These are phyloP conservation scores for Umbelopsis isabellina DNA, from an alignment of 192 early-diverging fungal genomes.

Conservation along the genomic window DNA sequence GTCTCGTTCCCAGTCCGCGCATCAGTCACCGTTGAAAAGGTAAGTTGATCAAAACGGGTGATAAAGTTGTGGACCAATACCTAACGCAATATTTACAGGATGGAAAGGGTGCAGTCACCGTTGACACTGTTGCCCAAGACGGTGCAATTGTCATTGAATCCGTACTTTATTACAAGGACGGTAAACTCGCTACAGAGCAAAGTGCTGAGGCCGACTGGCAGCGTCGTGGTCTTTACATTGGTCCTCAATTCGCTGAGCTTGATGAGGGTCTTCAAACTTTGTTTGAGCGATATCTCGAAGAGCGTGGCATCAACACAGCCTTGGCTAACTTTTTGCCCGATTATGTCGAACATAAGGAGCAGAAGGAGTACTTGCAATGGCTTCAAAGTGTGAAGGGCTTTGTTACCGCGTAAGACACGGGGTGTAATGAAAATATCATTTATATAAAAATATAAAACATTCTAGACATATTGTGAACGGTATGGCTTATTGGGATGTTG, in stretches of 20 bases:
- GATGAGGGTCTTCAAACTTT: conserved; percentile 79
- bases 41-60: conserved; percentile 16
- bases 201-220: conserved; percentile 88
- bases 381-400: conserved; percentile 79
- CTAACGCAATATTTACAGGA: conserved; percentile 43
- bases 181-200: conserved; percentile 61
- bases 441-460: not conserved
- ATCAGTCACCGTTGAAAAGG: conserved; percentile 84
- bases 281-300: conserved; percentile 80
- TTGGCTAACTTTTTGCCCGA: conserved; percentile 84
- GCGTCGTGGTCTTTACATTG: conserved; percentile 83
- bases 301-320: conserved; percentile 85
- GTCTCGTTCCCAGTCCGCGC: conserved; percentile 73
- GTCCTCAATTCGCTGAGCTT: conserved; percentile 90
- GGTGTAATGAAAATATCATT: not conserved
- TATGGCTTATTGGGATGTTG: not conserved
- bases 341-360: conserved; percentile 95
- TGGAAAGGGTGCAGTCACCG: conserved; percentile 73
- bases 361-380: conserved; percentile 91
- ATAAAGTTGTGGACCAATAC: not conserved
- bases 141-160: conserved; percentile 85
- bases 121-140: conserved; percentile 83
- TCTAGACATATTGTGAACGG: not conserved
- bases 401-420: conserved; percentile 56
- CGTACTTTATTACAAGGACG: conserved; percentile 71